A percentile compares a stretch with the other conserved stretches of the same genome.
phyloP scores from a whole-genome alignment of 179 eudicot genomes.

The Vitellaria paradoxa region DNA sequence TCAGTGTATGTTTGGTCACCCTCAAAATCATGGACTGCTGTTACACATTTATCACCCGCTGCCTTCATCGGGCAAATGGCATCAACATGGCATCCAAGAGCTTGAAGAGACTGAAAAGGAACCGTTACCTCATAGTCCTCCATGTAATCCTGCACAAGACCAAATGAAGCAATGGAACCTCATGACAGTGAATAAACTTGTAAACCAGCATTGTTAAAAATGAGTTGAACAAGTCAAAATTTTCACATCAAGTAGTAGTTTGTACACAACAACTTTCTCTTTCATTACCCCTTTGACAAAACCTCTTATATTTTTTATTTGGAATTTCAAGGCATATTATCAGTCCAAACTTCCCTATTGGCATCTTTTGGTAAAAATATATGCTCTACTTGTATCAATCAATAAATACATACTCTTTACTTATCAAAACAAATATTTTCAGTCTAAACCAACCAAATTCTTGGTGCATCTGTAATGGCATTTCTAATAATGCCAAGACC shows the following conservation, averaged over 20 bases:
- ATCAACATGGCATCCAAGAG: constrained; percentile 91
- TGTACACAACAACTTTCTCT: not conserved
- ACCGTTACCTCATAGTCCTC: constrained; percentile 95
- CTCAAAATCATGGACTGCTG: constrained; percentile 95
- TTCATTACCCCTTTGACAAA: not conserved
- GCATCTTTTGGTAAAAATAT: too few species aligned
- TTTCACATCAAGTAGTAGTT: not conserved
- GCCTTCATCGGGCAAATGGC: constrained; percentile 87
- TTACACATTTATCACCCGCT: constrained; percentile 70
- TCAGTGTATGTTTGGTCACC: constrained; percentile 98
- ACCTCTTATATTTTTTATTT: not conserved
- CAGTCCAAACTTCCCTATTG: not conserved
- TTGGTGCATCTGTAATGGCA: not conserved
- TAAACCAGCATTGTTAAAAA: not conserved
- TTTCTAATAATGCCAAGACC: not conserved
- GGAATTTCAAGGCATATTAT: not conserved
- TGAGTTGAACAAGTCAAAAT: constrained; percentile 2
- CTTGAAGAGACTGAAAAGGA: constrained; percentile 92
- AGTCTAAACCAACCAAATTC: not conserved
- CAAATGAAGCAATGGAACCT: constrained; percentile 11
- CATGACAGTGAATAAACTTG: not conserved
- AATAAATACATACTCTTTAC: too few species aligned
- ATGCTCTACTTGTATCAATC: too few species aligned
- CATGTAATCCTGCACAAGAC: constrained; percentile 73
- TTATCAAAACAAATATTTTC: not conserved